These are phyloP conservation scores for Ophiosphaerella herpotricha DNA, from an alignment of 2,329 filamentous ascomycete genomes.

Conservation along the genomic window DNA sequence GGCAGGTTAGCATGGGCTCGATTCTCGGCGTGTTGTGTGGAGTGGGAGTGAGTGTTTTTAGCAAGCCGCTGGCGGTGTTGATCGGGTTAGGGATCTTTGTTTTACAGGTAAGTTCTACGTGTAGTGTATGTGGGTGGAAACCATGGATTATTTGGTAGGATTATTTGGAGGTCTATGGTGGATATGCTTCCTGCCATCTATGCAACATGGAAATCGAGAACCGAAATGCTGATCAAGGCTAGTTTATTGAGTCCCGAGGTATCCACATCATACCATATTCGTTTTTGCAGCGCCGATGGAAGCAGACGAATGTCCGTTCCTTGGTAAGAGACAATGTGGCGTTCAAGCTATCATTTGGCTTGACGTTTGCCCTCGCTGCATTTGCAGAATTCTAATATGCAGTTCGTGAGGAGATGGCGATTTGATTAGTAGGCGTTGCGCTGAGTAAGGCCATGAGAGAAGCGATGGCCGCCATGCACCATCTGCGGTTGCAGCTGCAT, in stretches of 20 bases:
- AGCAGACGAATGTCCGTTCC: conserved; percentile 55
- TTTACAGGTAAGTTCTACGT: conserved; percentile 59
- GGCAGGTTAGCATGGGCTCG: conserved; percentile 54
- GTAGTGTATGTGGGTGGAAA: not conserved
- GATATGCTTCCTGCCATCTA: conserved; percentile 12
- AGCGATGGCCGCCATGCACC: conserved; percentile 34
- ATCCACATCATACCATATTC: conserved; percentile 57
- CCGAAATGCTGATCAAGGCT: conserved; percentile 20
- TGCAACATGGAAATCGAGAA: conserved; percentile 2
- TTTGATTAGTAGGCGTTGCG: conserved; percentile 5
- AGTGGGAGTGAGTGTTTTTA: conserved; percentile 71
- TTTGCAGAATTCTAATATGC: conserved; percentile 60
- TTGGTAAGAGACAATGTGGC: conserved; percentile 63
- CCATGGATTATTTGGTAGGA: too few relatives aligned
- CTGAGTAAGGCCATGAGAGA: conserved; percentile 15
- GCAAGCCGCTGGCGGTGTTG: conserved; percentile 69
- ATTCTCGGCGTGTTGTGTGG: conserved; percentile 56
- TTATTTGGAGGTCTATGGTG: not conserved
- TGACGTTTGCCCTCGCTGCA: conserved; percentile 72
- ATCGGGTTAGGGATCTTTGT: conserved; percentile 67
- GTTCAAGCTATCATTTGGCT: conserved; percentile 72
- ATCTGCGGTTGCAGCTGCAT: conserved; percentile 41
- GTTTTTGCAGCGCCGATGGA: conserved; percentile 56
- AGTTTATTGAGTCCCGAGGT: conserved; percentile 58
- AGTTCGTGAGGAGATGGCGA: not conserved